Percentiles rank a stretch among this genome's conserved stretches.
Conservation (phyloP, 768 basidiomycete species). For the Mycena vulgaris region DNA sequence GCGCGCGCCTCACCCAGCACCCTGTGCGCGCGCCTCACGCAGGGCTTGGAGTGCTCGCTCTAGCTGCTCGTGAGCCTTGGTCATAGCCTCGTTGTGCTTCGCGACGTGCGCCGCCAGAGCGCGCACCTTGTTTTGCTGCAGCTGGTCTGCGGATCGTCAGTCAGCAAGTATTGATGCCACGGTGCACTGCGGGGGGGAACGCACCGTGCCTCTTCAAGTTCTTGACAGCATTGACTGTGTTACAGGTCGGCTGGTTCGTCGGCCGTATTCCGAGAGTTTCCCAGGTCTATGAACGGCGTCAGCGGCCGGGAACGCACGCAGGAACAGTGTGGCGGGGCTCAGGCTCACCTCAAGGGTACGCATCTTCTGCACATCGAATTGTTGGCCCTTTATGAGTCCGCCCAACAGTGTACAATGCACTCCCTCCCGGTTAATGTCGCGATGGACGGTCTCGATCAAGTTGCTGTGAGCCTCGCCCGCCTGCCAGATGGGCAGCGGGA, state of each 20-base stretch:
- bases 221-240: neutral
- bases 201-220: neutral
- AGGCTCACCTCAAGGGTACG: constrained; percentile 20
- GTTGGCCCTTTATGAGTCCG: constrained; percentile 34
- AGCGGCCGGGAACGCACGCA: neutral
- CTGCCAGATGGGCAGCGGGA: constrained; percentile 39
- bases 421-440: constrained; percentile 40
- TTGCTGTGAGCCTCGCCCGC: constrained; percentile 34
- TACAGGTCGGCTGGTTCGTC: neutral
- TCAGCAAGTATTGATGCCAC: too few species aligned
- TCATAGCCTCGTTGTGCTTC: too few species aligned
- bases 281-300: neutral
- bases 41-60: too few species aligned
- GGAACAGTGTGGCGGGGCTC: too few species aligned
- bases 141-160: too few species aligned
- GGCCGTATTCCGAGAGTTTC: constrained; percentile 17
- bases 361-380: constrained; percentile 34
- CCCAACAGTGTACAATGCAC: constrained; percentile 36
- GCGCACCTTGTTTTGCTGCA: too few species aligned
- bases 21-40: too few species aligned
- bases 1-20: too few species aligned
- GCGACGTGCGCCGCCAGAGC: too few species aligned
- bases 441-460: constrained; percentile 23
- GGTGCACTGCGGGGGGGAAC: too few species aligned
- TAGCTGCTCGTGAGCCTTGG: too few species aligned